These are phyloP conservation scores for Cercospora beticola DNA, from an alignment of 2,329 filamentous ascomycete genomes.

Conservation along the genomic window DNA sequence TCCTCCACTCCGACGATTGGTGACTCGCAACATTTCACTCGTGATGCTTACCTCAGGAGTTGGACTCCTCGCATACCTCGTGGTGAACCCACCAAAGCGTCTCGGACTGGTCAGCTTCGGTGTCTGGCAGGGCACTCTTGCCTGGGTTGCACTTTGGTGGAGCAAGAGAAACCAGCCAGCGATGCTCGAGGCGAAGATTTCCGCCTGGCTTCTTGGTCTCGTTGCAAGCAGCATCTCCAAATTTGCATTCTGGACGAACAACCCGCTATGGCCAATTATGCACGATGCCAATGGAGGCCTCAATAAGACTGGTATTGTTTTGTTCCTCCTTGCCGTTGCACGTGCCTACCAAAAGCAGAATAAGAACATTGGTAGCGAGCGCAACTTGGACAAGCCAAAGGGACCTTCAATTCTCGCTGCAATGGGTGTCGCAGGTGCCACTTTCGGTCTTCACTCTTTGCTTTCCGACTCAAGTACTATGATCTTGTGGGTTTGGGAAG, in stretches of 20 bases:
- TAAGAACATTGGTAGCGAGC: constrained; percentile 48
- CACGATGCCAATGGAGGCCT: constrained; percentile 85
- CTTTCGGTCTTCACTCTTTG: constrained; percentile 89
- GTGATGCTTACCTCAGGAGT: constrained; percentile 77
- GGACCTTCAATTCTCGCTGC: constrained; percentile 71
- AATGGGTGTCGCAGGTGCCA: constrained; percentile 75
- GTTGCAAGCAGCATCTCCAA: constrained; percentile 85
- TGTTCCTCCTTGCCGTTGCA: constrained; percentile 74
- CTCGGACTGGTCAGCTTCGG: constrained; percentile 80
- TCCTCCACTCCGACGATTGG: constrained; percentile 64
- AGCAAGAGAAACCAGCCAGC: constrained; percentile 71
- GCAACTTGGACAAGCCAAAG: constrained; percentile 55
- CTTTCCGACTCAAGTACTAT: constrained; percentile 97
- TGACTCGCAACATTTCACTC: constrained; percentile 58
- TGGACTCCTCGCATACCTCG: constrained; percentile 76
- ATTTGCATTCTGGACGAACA: constrained; percentile 91
- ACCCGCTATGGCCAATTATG: constrained; percentile 95
- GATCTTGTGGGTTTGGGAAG: constrained; percentile 98
- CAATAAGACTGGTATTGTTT: constrained; percentile 77
- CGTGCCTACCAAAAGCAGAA: constrained; percentile 68
- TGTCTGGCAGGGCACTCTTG: constrained; percentile 75
- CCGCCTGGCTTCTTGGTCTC: constrained; percentile 78
- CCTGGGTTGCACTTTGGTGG: constrained; percentile 80
- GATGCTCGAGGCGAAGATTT: constrained; percentile 76
- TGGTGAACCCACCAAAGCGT: constrained; percentile 69